phyloP scores from a whole-genome alignment of 441 rosid species.

The Adansonia madagascariensis region DNA sequence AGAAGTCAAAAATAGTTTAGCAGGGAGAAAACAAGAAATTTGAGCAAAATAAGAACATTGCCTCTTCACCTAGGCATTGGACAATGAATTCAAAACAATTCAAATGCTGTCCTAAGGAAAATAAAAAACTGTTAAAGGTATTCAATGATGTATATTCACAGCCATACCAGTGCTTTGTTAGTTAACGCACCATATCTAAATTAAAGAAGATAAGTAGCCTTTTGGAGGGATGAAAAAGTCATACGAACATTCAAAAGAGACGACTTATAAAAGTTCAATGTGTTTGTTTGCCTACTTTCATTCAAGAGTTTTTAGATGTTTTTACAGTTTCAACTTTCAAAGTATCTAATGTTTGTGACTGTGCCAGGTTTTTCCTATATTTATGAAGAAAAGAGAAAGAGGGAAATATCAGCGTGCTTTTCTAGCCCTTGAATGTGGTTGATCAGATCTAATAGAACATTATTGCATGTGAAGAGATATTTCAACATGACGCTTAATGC shows the following conservation, averaged over 20 bases:
- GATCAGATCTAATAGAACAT: not conserved
- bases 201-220: not conserved
- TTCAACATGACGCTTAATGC: not conserved
- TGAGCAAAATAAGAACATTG: not conserved
- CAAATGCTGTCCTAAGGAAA: not conserved
- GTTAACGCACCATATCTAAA: not conserved
- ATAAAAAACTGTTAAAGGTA: not conserved
- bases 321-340: not conserved
- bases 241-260: not conserved
- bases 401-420: not conserved
- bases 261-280: not conserved
- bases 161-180: not conserved
- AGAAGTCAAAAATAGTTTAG: too few relatives aligned
- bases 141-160: not conserved
- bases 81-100: not conserved
- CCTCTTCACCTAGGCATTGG: not conserved
- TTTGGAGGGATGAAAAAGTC: not conserved
- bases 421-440: not conserved
- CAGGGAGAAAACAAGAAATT: not conserved
- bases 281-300: not conserved
- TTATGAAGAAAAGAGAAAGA: not conserved
- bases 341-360: not conserved
- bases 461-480: not conserved
- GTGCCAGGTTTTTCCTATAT: not conserved
- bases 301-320: not conserved